Base-by-base conservation (phyloP, 2,329 filamentous ascomycete genomes). In the Hymenoscyphus albidus region DNA sequence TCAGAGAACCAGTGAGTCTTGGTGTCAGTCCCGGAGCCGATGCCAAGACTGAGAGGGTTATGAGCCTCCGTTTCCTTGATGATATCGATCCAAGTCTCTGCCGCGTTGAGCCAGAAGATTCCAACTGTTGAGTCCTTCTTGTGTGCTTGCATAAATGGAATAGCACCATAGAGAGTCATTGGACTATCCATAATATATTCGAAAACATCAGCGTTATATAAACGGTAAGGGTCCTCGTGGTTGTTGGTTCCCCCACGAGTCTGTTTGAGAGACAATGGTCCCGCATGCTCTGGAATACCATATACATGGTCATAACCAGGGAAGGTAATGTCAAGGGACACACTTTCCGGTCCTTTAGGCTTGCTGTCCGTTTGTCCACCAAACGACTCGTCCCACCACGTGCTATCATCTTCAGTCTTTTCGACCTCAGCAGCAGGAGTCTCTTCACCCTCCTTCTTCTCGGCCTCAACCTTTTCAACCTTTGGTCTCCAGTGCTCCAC, bases 1-100 rank as follows among this genome's bases (percentile, higher is more conserved):
- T 99, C 95, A 0, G 95, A 98, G 69, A 98, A 91, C 95, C 95
- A 99, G 78, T 99, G 95, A 0, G 93, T 97, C 64, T 93, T 85
- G 0, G 93, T 98, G 73, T 86, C 89, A 2, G 85, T 91, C 74
- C 88, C 90, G 16, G 86, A 80, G 38, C 81, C 82, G 44, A 87
- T 81, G 2, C 91, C 91, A 44, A 97, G 84, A 63, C 89, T 87
- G 59, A 95, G 80, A 9, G 92, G 91, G 74, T 97, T 97, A 65
- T 84, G 84, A 42, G 85, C 82, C 61, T 85, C 83, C 74, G 89
- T 92, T 60, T 84, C 80, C 79, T 98, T 99, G 75, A 89, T 87
- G 70, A 99, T 90, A 76, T 99, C 95, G 62, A 99, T 85, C 95
- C 95, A 99, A 0, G 94, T 98, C 80, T 99, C 95, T 2, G 95